These are phyloP conservation scores for Cyclotella atomus DNA, from an alignment of 108 stramenopile species.

Conservation along the genomic window DNA sequence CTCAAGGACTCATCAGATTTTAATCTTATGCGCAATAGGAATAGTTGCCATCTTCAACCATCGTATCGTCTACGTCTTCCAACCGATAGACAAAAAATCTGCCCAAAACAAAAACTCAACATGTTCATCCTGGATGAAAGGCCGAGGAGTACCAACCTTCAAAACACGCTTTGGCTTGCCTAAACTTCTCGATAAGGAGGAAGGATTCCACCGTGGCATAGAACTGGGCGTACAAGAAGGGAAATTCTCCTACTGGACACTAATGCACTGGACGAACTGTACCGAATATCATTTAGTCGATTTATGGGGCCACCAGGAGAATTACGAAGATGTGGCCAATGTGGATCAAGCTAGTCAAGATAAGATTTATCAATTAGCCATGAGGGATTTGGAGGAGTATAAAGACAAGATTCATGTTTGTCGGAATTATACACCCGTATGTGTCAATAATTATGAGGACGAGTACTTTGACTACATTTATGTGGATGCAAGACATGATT, in stretches of 20 bases:
- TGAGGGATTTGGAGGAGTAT: background rate
- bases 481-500: slow-evolving; percentile 61
- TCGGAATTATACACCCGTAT: slow-evolving; percentile 19
- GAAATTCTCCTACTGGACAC: slow-evolving; percentile 6
- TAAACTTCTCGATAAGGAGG: background rate
- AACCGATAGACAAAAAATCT: too few relatives aligned
- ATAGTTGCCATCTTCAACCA: too few relatives aligned
- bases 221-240: slow-evolving; percentile 20
- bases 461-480: slow-evolving; percentile 50
- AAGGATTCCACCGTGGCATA: slow-evolving; percentile 15
- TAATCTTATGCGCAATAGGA: too few relatives aligned
- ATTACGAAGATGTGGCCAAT: slow-evolving; percentile 39
- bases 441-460: slow-evolving; percentile 20
- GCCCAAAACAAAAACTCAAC: too few relatives aligned
- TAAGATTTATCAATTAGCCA: slow-evolving; percentile 3
- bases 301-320: slow-evolving; percentile 24
- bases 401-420: slow-evolving; percentile 22
- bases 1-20: too few relatives aligned
- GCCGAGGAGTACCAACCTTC: slow-evolving; percentile 16
- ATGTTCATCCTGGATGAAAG: slow-evolving; percentile 13
- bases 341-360: slow-evolving; percentile 14
- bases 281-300: slow-evolving; percentile 23
- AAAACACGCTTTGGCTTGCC: background rate
- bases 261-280: slow-evolving; percentile 9
- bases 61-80: too few relatives aligned